Conservation (phyloP, 495 filamentous ascomycete species). For the Xylaria cubensis region DNA sequence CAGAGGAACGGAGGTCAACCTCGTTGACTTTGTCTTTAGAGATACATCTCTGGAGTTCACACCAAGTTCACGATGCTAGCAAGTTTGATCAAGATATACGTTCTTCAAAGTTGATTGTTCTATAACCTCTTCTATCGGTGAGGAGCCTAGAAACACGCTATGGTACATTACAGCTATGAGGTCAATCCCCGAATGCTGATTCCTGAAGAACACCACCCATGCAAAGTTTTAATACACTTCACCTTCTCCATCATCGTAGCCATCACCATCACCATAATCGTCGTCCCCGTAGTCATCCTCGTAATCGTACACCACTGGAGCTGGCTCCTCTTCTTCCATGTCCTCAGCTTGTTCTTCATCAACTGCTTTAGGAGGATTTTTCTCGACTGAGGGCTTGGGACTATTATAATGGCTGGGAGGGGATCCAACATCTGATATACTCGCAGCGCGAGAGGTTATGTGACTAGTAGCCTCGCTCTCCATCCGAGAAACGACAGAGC, state of each 20-base stretch:
- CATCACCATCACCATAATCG: slow-evolving; percentile 42
- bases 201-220: slow-evolving; percentile 13
- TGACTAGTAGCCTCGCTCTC: slow-evolving; percentile 36
- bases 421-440: slow-evolving; percentile 26
- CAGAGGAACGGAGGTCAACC: too few species aligned
- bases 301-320: slow-evolving; percentile 30
- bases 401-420: slow-evolving; percentile 7
- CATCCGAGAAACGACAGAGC: slow-evolving; percentile 40
- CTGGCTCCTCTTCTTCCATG: slow-evolving; percentile 31
- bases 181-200: not conserved
- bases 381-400: slow-evolving; percentile 18
- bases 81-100: not conserved
- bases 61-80: not conserved
- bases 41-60: not conserved
- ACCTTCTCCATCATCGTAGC: slow-evolving; percentile 30
- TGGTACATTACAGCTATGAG: not conserved
- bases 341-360: slow-evolving; percentile 33
- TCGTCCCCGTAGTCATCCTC: slow-evolving; percentile 40
- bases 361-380: slow-evolving; percentile 22
- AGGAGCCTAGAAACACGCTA: not conserved
- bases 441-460: slow-evolving; percentile 35
- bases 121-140: not conserved
- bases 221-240: slow-evolving; percentile 24
- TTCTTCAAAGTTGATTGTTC: not conserved
- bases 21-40: not conserved